Base-by-base conservation (phyloP, 78 protist species). In the Tieghemostelium lacteum region DNA sequence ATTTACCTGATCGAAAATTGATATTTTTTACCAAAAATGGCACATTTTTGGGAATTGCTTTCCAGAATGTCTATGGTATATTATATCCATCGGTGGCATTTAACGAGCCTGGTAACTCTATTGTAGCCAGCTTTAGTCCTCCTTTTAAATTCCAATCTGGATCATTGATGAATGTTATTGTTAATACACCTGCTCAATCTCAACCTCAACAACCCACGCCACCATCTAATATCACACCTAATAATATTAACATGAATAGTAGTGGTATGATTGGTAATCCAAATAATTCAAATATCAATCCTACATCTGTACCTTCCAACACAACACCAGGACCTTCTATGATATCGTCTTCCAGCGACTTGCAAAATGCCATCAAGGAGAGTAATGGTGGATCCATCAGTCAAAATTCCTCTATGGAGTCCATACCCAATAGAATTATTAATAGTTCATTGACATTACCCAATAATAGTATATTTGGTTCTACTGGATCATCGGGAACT, bases 1-100 rank as follows among this genome's bases (percentile, higher is more conserved):
- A 64, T 1, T 22, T 55, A 16, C 64, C 58, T 40, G 73, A 75
- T 0, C 45, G 17, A 19, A 52, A 75, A 39, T 85, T 64, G 57
- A 74, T 87, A 8, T 87, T 74, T 60, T 87, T 87, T 50, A 87
- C 93, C 29, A 73, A 49, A 28, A 87, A 87, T 60, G 93, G 93
- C 6, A 61, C 36, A 19, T 73, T 22, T 55, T 37, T 87, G 36
- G 93, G 93, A 2, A 24, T 12, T 16, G 93, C 93, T 7, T 87
- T 74, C 24, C 17, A 24, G 16, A 87, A 71, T 75, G 86, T 87
- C 5, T 80, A 80, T 49, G 75, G 76, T 20, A 60, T 39, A 3
- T n/a, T 80, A 1, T 80, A 66, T 49, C 88, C 88, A 39, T 67
- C 88, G 7, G 76, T 80, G 5, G 88, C 88, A 20, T 40, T 80